phyloP scores from a whole-genome alignment of 2,329 filamentous ascomycete species.

The Pezicula carpinea region DNA sequence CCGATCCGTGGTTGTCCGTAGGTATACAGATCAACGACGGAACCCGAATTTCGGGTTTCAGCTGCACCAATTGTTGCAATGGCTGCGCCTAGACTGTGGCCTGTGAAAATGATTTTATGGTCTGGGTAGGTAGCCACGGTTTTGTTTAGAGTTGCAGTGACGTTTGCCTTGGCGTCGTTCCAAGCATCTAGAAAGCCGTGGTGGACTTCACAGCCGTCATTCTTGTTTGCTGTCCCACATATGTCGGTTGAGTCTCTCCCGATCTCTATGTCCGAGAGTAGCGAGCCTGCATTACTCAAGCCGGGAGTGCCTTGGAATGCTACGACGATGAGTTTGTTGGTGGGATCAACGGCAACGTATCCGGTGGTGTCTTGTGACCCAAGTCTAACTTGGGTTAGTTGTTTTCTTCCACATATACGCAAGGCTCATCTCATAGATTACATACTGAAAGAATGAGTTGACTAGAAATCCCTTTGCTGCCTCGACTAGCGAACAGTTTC shows the following conservation, averaged over 20 bases:
- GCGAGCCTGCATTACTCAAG: background rate
- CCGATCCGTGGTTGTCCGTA: conserved; percentile 29
- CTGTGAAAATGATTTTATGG: conserved; percentile 24
- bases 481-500: conserved; percentile 16
- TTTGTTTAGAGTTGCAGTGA: conserved; percentile 13
- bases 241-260: conserved; percentile 6
- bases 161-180: conserved; percentile 13
- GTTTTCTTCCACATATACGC: background rate
- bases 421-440: background rate
- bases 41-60: conserved; percentile 16
- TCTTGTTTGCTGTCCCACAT: conserved; percentile 10
- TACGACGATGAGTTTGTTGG: conserved; percentile 17
- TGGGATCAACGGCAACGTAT: conserved; percentile 18
- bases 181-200: conserved; percentile 19
- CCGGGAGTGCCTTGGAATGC: conserved; percentile 15
- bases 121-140: conserved; percentile 13
- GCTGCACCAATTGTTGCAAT: conserved; percentile 25
- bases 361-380: conserved; percentile 5
- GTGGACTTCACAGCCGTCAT: conserved; percentile 21
- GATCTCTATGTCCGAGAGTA: conserved; percentile 10
- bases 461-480: conserved; percentile 9
- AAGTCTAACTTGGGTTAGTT: too few relatives aligned
- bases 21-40: conserved; percentile 21
- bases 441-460: conserved; percentile 6
- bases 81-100: conserved; percentile 28